Base-by-base conservation (phyloP, 1,284 basidiomycete genomes). In the Volvariella surrecta region DNA sequence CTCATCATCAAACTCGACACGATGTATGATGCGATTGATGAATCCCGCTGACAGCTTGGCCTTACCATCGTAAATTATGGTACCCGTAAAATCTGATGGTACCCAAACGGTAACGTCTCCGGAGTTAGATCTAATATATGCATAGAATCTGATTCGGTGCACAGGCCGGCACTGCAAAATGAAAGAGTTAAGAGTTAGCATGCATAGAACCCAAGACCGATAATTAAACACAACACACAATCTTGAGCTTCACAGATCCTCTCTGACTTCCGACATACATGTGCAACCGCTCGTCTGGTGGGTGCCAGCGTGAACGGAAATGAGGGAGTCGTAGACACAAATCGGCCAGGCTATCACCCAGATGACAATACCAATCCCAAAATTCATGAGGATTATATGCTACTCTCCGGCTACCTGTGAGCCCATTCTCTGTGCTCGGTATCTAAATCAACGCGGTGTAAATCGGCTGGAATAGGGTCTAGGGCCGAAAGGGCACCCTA, bases 11-110 rank as follows among this genome's bases (percentile, higher is more conserved):
- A 85, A 57, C 37, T 66, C 68, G 42, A 73, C 75, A 52, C 82
- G 78, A 40, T 60, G 66, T 60, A 82, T 63, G 47, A 87, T 76
- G 48, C 72, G 73, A 59, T 87, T 85, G 41, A 74, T 62, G 60
- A 87, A 87, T 37, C 81, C 82, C 3, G 82, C 69, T 20, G 83
- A 87, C 59, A 79, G 81, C 11, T 68, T 61, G 9, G 74, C 65
- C 45, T 67, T 75, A 42, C 69, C 68, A 2, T 70, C 66, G 52
- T 76, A 62, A 50, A 70, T 73, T 41, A 87, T 82, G 39, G 65
- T 71, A 17, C 83, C 83, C 46, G 67, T 71, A 62, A 87, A 87
- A 55, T 87, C 83, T 22, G 82, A 85, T 2, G 83, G 84, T 10
- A 87, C 65, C 76, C 79, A 87, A 49, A 87, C 59, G 3, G 75